These are phyloP conservation scores for Trametes meyenii DNA, from an alignment of 768 basidiomycete genomes.

Conservation along the genomic window DNA sequence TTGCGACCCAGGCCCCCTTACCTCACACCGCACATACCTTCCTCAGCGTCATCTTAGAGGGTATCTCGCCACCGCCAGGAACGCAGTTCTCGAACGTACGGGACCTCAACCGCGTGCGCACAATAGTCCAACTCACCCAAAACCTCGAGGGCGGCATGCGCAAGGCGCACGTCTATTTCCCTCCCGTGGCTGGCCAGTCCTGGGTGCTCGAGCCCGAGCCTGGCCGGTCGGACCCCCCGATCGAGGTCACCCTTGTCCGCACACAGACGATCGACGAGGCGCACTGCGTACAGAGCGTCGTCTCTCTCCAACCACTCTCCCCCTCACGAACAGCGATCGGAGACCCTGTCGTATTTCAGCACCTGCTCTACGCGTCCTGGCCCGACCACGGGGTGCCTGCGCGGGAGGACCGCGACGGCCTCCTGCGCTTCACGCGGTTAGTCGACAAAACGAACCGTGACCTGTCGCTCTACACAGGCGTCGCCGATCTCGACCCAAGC, in stretches of 20 bases:
- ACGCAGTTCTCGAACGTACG: constrained; percentile 23
- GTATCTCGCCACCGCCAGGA: constrained; percentile 36
- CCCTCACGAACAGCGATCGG: constrained; percentile 23
- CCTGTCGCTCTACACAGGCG: constrained; percentile 34
- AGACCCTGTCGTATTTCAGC: constrained; percentile 58
- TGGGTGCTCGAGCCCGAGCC: constrained; percentile 49
- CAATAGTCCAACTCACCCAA: constrained; percentile 81
- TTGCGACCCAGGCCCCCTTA: constrained; percentile 83
- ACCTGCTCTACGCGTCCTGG: constrained; percentile 77
- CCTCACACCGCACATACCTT: constrained; percentile 72
- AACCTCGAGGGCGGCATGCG: constrained; percentile 67
- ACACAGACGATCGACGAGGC: constrained; percentile 53
- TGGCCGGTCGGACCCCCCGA: constrained; percentile 40
- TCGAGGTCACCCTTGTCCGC: constrained; percentile 61
- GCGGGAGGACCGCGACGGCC: constrained; percentile 55
- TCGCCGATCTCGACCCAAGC: constrained; percentile 48
- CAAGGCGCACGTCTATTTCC: constrained; percentile 83
- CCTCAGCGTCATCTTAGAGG: constrained; percentile 66
- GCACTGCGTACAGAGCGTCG: constrained; percentile 60
- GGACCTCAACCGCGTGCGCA: constrained; percentile 55
- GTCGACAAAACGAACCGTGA: constrained; percentile 66
- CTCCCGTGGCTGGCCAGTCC: constrained; percentile 54
- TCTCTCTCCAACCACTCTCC: constrained; percentile 52
- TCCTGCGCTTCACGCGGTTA: constrained; percentile 64
- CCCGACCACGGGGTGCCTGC: constrained; percentile 85